phyloP scores from a whole-genome alignment of 225 moss, liverwort and hornwort genomes.

The Rhytidiadelphus loreus region DNA sequence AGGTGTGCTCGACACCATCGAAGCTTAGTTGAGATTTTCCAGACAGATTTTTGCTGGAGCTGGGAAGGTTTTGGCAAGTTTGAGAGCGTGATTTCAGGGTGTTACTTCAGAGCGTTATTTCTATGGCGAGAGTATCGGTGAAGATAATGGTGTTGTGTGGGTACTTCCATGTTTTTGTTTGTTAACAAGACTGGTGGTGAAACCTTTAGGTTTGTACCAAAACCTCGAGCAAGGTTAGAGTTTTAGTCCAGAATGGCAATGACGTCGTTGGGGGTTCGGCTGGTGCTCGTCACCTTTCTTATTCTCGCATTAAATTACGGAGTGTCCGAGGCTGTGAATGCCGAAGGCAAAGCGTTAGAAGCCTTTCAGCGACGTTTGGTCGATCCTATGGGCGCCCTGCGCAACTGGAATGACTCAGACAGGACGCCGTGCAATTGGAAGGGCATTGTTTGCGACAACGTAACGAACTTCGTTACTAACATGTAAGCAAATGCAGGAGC shows the following conservation, averaged over 20 bases:
- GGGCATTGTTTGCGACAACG: slow-evolving; percentile 23
- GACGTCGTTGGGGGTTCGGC: not conserved
- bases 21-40: not conserved
- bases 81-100: not conserved
- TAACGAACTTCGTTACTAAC: slow-evolving; percentile 4
- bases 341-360: slow-evolving; percentile 13
- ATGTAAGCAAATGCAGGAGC: not conserved
- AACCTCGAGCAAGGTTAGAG: not conserved
- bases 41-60: not conserved
- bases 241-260: not conserved
- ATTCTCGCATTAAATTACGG: not conserved
- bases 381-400: slow-evolving; percentile 5
- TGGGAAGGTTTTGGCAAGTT: not conserved
- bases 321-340: slow-evolving; percentile 18
- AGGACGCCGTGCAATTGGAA: slow-evolving; percentile 31
- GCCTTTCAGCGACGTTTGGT: slow-evolving; percentile 18
- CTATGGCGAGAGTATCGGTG: not conserved
- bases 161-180: not conserved
- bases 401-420: slow-evolving; percentile 29
- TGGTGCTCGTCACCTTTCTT: not conserved
- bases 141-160: not conserved
- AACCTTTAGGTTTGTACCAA: not conserved
- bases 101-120: not conserved
- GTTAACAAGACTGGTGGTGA: not conserved
- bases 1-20: not conserved